phyloP scores from a whole-genome alignment of 371 early-diverging fungal species.

The Parasitella parasitica region DNA sequence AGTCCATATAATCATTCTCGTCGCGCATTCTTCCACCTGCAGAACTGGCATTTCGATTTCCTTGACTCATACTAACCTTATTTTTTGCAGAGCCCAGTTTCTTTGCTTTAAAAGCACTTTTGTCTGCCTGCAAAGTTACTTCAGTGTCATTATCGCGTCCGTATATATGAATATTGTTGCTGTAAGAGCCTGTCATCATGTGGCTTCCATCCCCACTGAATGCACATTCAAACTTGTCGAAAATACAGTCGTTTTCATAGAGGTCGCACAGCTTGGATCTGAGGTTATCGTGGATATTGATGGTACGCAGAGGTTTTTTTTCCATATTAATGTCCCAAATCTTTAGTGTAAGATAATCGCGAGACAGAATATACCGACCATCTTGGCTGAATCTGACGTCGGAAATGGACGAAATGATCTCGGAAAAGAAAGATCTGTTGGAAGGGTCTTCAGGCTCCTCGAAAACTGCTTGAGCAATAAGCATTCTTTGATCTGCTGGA shows the following conservation, averaged over 20 bases:
- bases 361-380: conserved; percentile 94
- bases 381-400: conserved; percentile 95
- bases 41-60: not conserved
- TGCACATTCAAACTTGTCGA: conserved; percentile 98
- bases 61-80: conserved; percentile 34
- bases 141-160: conserved; percentile 59
- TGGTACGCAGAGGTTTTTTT: conserved; percentile 87
- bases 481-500: not conserved
- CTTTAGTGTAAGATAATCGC: conserved; percentile 95
- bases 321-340: conserved; percentile 99
- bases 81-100: conserved; percentile 62
- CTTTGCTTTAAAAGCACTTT: conserved; percentile 93
- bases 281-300: conserved; percentile 94
- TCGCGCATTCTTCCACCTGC: conserved; percentile 9
- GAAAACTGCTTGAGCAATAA: conserved; percentile 64
- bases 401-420: conserved; percentile 97
- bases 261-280: conserved; percentile 94
- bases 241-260: conserved; percentile 98
- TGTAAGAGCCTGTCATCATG: conserved; percentile 95
- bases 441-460: conserved; percentile 94
- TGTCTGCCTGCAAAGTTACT: conserved; percentile 93
- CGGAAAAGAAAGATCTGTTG: conserved; percentile 95
- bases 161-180: conserved; percentile 92
- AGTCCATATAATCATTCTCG: conserved; percentile 77
- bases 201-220: conserved; percentile 90